A percentile compares a stretch with the other conserved stretches of the same genome.
Conservation (phyloP, 805 yeast species). For the Jamesozyma gamospora region DNA sequence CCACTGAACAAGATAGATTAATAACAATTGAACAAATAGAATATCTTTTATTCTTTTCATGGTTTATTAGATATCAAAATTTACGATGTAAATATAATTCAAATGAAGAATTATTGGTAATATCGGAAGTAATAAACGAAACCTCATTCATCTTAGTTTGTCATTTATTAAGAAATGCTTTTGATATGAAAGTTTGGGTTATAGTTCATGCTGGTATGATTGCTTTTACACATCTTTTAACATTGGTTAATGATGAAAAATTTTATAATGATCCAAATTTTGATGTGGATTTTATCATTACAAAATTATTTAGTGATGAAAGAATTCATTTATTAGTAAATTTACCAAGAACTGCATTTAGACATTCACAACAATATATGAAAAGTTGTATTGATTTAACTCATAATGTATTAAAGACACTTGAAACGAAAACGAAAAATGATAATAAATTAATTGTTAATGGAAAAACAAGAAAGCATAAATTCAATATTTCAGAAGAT, state of each 20-base stretch:
- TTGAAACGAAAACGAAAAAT: conserved; percentile 50
- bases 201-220: conserved; percentile 62
- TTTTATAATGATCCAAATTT: conserved; percentile 26
- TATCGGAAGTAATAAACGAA: conserved; percentile 51
- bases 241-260: conserved; percentile 33
- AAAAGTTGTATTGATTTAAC: conserved; percentile 54
- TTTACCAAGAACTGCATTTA: conserved; percentile 54
- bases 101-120: conserved; percentile 30
- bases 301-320: conserved; percentile 63
- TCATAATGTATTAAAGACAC: conserved; percentile 52
- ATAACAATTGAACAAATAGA: conserved; percentile 30
- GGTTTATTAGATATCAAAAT: conserved; percentile 69
- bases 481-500: conserved; percentile 17
- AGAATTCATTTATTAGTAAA: conserved; percentile 42
- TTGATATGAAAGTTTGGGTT: conserved; percentile 40
- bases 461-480: conserved; percentile 33
- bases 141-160: conserved; percentile 46
- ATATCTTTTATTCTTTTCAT: conserved; percentile 52
- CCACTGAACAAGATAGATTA: conserved; percentile 32
- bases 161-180: conserved; percentile 32
- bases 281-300: conserved; percentile 46
- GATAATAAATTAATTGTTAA: conserved; percentile 34
- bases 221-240: conserved; percentile 54
- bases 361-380: conserved; percentile 53
- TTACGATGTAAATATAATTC: conserved; percentile 21